phyloP scores from a whole-genome alignment of 352 stramenopile genomes.

The Phytophthora meadii region DNA sequence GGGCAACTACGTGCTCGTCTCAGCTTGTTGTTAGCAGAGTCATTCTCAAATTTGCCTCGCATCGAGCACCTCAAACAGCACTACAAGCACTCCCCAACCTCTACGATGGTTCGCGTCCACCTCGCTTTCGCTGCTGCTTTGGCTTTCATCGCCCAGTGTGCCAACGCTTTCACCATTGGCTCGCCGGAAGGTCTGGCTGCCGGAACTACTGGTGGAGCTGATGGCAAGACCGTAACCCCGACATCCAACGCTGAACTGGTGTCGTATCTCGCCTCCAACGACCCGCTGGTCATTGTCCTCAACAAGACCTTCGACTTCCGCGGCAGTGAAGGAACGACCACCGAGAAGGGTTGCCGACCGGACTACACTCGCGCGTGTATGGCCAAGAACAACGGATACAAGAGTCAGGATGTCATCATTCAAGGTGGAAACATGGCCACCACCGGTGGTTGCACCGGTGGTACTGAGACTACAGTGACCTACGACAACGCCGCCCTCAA shows the following conservation, averaged over 20 bases:
- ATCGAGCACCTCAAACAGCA: conserved; percentile 4
- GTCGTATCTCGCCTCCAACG: conserved; percentile 28
- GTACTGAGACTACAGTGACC: conserved; percentile 26
- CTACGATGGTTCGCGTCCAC: conserved; percentile 19
- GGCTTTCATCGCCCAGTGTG: conserved; percentile 12
- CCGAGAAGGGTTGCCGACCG: conserved; percentile 39
- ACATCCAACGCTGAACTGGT: conserved; percentile 37
- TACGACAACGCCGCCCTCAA: conserved; percentile 36
- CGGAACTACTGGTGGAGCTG: conserved; percentile 39
- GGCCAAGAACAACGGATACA: conserved; percentile 48
- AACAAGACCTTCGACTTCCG: conserved; percentile 50
- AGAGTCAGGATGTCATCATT: conserved; percentile 55
- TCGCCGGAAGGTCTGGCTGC: conserved; percentile 31
- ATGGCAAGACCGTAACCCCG: conserved; percentile 33
- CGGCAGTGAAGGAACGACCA: conserved; percentile 45
- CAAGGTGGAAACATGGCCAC: conserved; percentile 46
- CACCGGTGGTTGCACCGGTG: conserved; percentile 50
- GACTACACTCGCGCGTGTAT: conserved; percentile 48
- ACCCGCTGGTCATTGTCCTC: conserved; percentile 38
- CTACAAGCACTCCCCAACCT: background rate
- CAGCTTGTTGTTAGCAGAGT: background rate
- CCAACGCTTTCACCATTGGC: conserved; percentile 20
- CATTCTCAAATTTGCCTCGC: conserved; percentile 29
- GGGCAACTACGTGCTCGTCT: background rate
- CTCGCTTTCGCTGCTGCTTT: conserved; percentile 9